Percentiles rank a stretch among this genome's conserved stretches.
phyloP scores from a whole-genome alignment of 495 filamentous ascomycete genomes.

The Xylaria cubensis region DNA sequence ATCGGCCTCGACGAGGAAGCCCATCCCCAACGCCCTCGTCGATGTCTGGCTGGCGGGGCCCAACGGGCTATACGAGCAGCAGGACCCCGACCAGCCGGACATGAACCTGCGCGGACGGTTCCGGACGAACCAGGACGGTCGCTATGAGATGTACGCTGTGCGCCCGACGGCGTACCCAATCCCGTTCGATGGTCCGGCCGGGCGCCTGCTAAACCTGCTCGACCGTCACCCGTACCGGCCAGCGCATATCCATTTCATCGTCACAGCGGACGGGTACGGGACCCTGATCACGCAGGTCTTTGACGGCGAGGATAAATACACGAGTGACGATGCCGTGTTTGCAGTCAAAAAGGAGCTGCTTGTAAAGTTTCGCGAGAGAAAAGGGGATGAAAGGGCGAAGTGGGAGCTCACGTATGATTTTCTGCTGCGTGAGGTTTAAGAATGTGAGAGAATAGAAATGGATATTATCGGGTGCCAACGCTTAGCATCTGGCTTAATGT shows the following conservation, averaged over 20 bases:
- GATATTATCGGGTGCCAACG: background rate
- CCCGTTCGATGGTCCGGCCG: slow-evolving; percentile 67
- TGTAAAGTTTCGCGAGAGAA: slow-evolving; percentile 66
- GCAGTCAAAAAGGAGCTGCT: slow-evolving; percentile 78
- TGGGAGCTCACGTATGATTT: slow-evolving; percentile 68
- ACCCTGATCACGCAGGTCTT: slow-evolving; percentile 77
- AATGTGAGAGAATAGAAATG: background rate
- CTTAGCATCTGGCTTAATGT: background rate
- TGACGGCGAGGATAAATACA: slow-evolving; percentile 67
- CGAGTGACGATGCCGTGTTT: slow-evolving; percentile 73
- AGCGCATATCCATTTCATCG: slow-evolving; percentile 78
- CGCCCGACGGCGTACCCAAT: slow-evolving; percentile 76
- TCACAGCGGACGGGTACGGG: slow-evolving; percentile 51
- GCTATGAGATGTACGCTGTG: slow-evolving; percentile 71
- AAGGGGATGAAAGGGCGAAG: slow-evolving; percentile 64
- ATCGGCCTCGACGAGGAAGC: slow-evolving; percentile 61
- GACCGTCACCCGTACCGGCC: slow-evolving; percentile 76
- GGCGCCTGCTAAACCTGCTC: slow-evolving; percentile 60
- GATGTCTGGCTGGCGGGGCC: slow-evolving; percentile 81
- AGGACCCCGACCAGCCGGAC: slow-evolving; percentile 73
- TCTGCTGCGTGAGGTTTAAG: slow-evolving; percentile 42
- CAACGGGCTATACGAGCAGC: slow-evolving; percentile 82
- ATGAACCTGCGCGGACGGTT: slow-evolving; percentile 79
- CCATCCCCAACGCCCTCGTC: slow-evolving; percentile 67
- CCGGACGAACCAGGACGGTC: slow-evolving; percentile 66